These are phyloP conservation scores for Prototheca wickerhamii DNA, from an alignment of 163 green algal species.

Conservation along the genomic window DNA sequence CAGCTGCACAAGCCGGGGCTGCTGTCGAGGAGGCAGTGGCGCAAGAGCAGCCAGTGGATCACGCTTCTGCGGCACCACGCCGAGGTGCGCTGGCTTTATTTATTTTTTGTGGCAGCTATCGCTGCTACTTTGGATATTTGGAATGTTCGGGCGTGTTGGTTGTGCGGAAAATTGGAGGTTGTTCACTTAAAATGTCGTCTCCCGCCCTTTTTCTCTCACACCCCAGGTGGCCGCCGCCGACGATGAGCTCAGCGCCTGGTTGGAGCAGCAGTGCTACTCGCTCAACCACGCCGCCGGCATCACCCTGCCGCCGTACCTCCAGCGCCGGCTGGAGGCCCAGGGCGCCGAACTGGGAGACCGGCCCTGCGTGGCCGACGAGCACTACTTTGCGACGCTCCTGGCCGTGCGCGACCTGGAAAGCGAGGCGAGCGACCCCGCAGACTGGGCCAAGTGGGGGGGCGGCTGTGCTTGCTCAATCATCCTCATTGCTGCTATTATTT, in stretches of 20 bases:
- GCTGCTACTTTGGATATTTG: no score
- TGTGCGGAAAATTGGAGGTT: no score
- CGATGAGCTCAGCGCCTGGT: conserved; percentile 6
- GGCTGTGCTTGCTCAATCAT: no score
- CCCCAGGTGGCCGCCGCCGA: conserved; percentile 16
- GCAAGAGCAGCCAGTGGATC: conserved; percentile 39
- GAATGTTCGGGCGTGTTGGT: no score
- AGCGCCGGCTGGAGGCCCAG: no score
- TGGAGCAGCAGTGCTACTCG: conserved; percentile 20
- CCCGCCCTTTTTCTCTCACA: no score
- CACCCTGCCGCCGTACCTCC: not conserved
- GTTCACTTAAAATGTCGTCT: no score
- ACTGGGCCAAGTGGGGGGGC: no score
- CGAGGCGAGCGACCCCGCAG: not conserved
- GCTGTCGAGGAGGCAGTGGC: conserved; percentile 19
- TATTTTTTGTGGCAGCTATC: no score
- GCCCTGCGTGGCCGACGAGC: conserved; percentile 35
- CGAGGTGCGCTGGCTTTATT: no score
- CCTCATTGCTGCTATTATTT: no score
- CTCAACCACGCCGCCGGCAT: not conserved
- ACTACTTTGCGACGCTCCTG: conserved; percentile 34
- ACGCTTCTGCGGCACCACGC: conserved; percentile 27
- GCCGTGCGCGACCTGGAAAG: conserved; percentile 4
- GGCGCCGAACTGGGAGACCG: conserved; percentile 7
- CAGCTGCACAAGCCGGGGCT: not conserved